phyloP scores from a whole-genome alignment of 805 yeast genomes.

The Priceomyces castillae region DNA sequence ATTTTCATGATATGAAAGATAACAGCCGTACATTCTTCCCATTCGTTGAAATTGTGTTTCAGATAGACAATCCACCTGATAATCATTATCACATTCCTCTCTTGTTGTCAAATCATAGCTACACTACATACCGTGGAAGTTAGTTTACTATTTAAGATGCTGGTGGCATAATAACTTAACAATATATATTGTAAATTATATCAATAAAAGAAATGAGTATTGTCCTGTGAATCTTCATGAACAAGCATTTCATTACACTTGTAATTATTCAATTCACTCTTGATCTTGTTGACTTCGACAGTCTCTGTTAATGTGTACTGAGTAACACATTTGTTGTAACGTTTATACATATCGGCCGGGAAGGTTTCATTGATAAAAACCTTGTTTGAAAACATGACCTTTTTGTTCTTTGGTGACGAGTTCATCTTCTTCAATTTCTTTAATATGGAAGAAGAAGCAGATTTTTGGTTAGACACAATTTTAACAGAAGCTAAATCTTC shows the following conservation, averaged over 20 bases:
- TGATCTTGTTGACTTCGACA: slow-evolving; percentile 50
- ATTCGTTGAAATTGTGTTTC: slow-evolving; percentile 75
- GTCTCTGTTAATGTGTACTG: slow-evolving; percentile 52
- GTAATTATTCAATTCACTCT: slow-evolving; percentile 61
- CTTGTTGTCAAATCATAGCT: slow-evolving; percentile 78
- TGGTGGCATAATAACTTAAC: neutral
- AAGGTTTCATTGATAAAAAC: slow-evolving; percentile 52
- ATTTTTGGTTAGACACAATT: neutral
- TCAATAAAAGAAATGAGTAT: slow-evolving; percentile 64
- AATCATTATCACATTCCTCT: slow-evolving; percentile 89
- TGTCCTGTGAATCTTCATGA: slow-evolving; percentile 55
- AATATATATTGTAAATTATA: slow-evolving; percentile 5
- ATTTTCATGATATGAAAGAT: slow-evolving; percentile 40
- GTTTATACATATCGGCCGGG: slow-evolving; percentile 50
- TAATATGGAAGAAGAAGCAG: slow-evolving; percentile 12
- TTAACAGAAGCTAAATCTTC: slow-evolving; percentile 14
- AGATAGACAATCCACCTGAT: slow-evolving; percentile 63
- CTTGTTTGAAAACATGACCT: slow-evolving; percentile 46
- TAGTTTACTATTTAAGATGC: slow-evolving; percentile 17
- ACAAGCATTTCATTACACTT: slow-evolving; percentile 67
- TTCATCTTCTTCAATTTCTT: slow-evolving; percentile 5
- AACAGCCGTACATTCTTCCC: slow-evolving; percentile 72
- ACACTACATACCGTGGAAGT: slow-evolving; percentile 88
- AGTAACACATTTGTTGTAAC: slow-evolving; percentile 52
- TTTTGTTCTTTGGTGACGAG: slow-evolving; percentile 16